These are phyloP conservation scores for Ulota crispa DNA, from an alignment of 225 moss, liverwort and hornwort genomes.

Conservation along the genomic window DNA sequence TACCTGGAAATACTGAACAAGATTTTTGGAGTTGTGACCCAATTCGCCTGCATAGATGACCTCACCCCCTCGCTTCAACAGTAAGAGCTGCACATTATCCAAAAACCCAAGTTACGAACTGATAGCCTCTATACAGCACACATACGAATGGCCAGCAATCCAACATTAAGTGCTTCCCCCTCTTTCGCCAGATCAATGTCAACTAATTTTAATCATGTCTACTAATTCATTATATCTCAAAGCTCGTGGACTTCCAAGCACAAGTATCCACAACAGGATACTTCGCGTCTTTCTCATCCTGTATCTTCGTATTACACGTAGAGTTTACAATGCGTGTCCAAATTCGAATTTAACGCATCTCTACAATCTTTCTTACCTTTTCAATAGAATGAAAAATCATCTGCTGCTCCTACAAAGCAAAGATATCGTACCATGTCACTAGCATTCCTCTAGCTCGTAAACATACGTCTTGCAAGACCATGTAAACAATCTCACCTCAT, in stretches of 20 bases:
- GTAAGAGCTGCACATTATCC: constrained; percentile 31
- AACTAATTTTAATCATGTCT: neutral
- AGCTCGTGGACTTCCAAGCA: neutral
- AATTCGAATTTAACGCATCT: neutral
- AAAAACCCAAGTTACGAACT: neutral
- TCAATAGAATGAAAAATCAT: too few relatives aligned
- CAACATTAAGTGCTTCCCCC: neutral
- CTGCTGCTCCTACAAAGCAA: too few relatives aligned
- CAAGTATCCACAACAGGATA: neutral
- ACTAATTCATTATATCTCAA: neutral
- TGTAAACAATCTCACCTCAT: constrained; percentile 32
- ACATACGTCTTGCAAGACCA: neutral
- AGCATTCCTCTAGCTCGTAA: neutral
- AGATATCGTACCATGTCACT: too few relatives aligned
- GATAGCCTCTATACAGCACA: neutral
- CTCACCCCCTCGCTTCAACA: constrained; percentile 55
- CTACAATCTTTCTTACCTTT: neutral
- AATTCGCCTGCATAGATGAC: constrained; percentile 54
- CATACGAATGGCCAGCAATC: neutral
- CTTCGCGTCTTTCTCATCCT: neutral
- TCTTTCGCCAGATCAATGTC: neutral
- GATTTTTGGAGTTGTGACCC: constrained; percentile 43
- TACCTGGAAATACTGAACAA: constrained; percentile 57
- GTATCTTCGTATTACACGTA: too few relatives aligned
- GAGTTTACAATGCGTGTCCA: neutral